Conservation (phyloP, 176 grass and related monocot species). For the Cymbopogon citratus region DNA sequence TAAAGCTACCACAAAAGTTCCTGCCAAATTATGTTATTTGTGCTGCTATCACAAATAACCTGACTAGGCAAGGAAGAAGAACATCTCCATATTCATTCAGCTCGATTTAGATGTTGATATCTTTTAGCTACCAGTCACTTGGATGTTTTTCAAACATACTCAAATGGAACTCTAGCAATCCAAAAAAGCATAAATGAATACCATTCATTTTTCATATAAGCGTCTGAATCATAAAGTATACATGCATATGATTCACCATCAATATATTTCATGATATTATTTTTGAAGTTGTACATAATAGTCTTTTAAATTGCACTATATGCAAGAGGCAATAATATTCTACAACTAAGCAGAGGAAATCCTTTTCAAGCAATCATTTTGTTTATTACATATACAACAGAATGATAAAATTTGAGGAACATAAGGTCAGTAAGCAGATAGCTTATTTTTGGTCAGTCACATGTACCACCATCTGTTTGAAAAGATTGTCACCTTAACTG, state of each 20-base stretch:
- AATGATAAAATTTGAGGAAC: background rate
- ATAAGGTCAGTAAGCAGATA: background rate
- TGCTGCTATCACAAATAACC: background rate
- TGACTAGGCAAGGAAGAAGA: background rate
- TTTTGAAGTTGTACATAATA: background rate
- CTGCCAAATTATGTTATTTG: background rate
- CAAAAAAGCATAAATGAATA: background rate
- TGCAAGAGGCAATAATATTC: background rate
- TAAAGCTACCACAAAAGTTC: background rate
- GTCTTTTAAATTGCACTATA: background rate
- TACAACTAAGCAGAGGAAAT: background rate
- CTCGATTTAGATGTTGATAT: background rate
- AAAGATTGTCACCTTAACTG: slow-evolving; percentile 58
- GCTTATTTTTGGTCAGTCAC: background rate
- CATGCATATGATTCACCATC: background rate
- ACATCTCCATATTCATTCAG: background rate
- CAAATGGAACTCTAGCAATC: background rate
- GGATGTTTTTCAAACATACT: background rate
- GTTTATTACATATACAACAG: background rate
- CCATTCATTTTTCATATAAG: background rate
- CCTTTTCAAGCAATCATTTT: background rate
- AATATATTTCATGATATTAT: background rate
- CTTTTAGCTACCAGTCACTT: background rate
- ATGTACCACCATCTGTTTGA: background rate
- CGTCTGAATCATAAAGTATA: background rate